Percentiles rank a stretch among this genome's conserved stretches.
phyloP scores from a whole-genome alignment of 305 asterid genomes.

The Coffea humblotiana region DNA sequence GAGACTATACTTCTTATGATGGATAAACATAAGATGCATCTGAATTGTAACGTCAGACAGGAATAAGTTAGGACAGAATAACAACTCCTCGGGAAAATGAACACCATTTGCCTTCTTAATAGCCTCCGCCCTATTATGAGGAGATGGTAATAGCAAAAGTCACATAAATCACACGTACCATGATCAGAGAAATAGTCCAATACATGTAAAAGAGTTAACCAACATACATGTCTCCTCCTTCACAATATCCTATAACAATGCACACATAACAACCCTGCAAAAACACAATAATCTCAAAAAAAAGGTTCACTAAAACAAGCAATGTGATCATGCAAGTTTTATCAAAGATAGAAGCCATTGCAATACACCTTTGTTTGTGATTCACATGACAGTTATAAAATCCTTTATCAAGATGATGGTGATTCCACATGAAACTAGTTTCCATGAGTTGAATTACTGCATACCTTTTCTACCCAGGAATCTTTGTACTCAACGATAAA shows the following conservation, averaged over 20 bases:
- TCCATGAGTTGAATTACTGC: conserved; percentile 8
- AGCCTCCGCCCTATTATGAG: conserved; percentile 76
- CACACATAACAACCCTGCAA: conserved; percentile 98
- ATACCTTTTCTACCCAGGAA: conserved; percentile 99
- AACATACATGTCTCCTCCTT: conserved; percentile 99
- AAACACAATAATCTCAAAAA: conserved; percentile 20
- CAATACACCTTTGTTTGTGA: background rate
- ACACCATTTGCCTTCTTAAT: conserved; percentile 80
- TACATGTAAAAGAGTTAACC: conserved; percentile 13
- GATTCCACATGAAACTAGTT: background rate
- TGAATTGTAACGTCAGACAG: background rate
- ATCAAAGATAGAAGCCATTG: background rate
- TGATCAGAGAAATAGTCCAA: conserved; percentile 2
- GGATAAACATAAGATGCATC: background rate
- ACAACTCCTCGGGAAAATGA: conserved; percentile 89
- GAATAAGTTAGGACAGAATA: conserved; percentile 13
- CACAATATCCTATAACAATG: conserved; percentile 96
- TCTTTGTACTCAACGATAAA: conserved; percentile 95
- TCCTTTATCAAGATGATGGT: background rate
- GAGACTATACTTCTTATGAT: conserved; percentile 17
- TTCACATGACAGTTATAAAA: background rate
- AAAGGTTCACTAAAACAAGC: conserved; percentile 11
- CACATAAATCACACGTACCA: conserved; percentile 11
- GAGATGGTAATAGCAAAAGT: conserved; percentile 18
- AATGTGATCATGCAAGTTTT: background rate